Evolutionary conservation across 2,329 filamentous ascomycete species (phyloP).

Genomic region (Aspergillus nomiae): DNA sequence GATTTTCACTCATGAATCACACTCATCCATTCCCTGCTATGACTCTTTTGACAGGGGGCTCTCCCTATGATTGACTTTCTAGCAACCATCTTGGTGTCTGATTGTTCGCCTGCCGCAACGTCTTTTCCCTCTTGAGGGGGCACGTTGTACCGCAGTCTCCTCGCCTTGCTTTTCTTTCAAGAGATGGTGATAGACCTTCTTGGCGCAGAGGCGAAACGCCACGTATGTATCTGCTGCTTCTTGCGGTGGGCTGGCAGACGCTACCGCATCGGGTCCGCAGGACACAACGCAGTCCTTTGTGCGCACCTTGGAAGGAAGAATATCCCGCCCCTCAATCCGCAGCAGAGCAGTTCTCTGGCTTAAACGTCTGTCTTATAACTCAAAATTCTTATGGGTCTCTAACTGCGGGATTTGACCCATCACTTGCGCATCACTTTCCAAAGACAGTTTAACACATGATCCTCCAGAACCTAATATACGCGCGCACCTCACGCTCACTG

Average conservation of each 20-base stretch:
- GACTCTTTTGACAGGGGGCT: not conserved
- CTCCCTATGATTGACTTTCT: not conserved
- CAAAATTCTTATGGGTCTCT: not conserved
- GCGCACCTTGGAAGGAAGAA: not conserved
- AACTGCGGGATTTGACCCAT: not conserved
- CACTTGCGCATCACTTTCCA: slow-evolving; percentile 4
- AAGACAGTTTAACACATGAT: slow-evolving; percentile 3
- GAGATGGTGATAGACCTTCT: not conserved
- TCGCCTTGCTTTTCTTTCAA: not conserved
- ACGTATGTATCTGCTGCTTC: not conserved
- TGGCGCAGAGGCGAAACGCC: not conserved
- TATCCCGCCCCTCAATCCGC: not conserved
- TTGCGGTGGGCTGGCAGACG: not conserved
- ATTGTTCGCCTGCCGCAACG: not conserved
- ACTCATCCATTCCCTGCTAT: not conserved
- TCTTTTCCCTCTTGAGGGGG: not conserved
- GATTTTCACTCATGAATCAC: not conserved
- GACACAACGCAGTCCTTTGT: not conserved
- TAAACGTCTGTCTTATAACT: not conserved
- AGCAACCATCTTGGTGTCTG: not conserved
- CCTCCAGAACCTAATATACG: slow-evolving; percentile 12
- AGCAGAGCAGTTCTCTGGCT: not conserved
- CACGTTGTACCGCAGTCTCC: slow-evolving; percentile 4
- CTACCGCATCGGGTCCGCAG: not conserved
- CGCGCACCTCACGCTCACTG: slow-evolving; percentile 8